Evolutionary conservation across 176 grass and related monocot genomes (phyloP).

Genomic region (Avena insularis): DNA sequence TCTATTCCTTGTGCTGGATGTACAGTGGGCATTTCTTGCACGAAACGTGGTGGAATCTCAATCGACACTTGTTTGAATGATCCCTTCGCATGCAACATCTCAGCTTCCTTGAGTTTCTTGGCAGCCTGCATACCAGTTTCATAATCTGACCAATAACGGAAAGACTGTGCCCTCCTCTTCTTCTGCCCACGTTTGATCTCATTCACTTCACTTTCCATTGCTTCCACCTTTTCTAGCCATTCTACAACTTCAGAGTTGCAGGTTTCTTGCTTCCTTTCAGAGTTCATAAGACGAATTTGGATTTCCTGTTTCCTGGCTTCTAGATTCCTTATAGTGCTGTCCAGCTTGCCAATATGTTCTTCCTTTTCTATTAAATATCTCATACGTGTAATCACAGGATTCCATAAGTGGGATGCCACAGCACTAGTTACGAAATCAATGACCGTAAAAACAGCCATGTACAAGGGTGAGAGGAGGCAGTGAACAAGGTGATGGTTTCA

Average conservation of each 20-base stretch:
- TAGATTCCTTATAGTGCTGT: constrained; percentile 25
- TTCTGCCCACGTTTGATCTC: constrained; percentile 24
- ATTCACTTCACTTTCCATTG: constrained; percentile 9
- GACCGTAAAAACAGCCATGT: constrained; percentile 12
- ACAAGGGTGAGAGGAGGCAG: neutral
- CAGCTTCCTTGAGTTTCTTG: constrained; percentile 54
- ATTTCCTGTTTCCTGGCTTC: constrained; percentile 44
- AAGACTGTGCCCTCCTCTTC: constrained; percentile 20
- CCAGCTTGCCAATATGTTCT: constrained; percentile 38
- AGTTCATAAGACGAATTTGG: constrained; percentile 38
- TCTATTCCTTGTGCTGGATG: neutral
- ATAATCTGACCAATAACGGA: constrained; percentile 42
- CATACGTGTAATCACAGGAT: constrained; percentile 21
- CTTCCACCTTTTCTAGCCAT: constrained; percentile 30
- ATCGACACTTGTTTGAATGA: constrained; percentile 27
- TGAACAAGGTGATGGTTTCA: neutral
- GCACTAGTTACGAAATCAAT: constrained; percentile 3
- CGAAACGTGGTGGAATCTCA: constrained; percentile 19
- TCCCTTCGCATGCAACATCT: constrained; percentile 37
- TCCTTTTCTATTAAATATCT: constrained; percentile 39
- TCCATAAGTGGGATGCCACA: constrained; percentile 35
- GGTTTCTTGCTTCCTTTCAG: constrained; percentile 48
- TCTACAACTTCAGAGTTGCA: constrained; percentile 43
- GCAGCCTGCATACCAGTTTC: constrained; percentile 24
- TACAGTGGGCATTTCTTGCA: constrained; percentile 39